phyloP scores from a whole-genome alignment of 2,329 filamentous ascomycete genomes.

The Cordyceps tenuipes region DNA sequence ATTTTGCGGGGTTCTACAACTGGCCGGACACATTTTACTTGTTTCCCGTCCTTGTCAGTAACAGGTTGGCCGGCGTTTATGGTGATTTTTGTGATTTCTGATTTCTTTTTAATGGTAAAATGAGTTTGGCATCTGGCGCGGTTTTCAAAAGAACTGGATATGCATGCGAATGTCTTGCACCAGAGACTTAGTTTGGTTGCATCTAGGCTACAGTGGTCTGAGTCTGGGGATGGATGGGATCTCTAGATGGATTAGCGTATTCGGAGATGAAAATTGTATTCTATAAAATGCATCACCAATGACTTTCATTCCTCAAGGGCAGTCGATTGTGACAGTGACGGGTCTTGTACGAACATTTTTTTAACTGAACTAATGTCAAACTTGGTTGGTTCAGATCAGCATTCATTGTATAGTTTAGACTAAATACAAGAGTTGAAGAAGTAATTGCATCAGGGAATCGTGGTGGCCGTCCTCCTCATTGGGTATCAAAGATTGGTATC shows the following conservation, averaged over 20 bases:
- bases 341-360: background rate
- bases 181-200: background rate
- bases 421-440: background rate
- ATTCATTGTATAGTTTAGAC: background rate
- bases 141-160: background rate
- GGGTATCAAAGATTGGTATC: slow-evolving; percentile 13
- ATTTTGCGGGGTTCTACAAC: slow-evolving; percentile 3
- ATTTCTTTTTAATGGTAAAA: slow-evolving; percentile 5
- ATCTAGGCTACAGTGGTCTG: background rate
- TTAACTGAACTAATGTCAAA: background rate
- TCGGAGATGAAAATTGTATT: background rate
- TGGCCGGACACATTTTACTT: slow-evolving; percentile 4
- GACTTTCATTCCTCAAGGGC: background rate
- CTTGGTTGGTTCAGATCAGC: background rate
- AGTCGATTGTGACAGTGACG: background rate
- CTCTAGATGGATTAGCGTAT: background rate
- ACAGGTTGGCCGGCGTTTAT: slow-evolving; percentile 10
- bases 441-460: background rate
- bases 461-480: background rate
- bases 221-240: background rate
- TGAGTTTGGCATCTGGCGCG: slow-evolving; percentile 3
- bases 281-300: slow-evolving; percentile 9
- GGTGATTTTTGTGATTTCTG: slow-evolving; percentile 2
- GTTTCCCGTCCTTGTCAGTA: slow-evolving; percentile 2
- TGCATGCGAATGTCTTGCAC: background rate